These are phyloP conservation scores for Colletotrichum sp. DNA, from an alignment of 2,329 filamentous ascomycete genomes.

Conservation along the genomic window DNA sequence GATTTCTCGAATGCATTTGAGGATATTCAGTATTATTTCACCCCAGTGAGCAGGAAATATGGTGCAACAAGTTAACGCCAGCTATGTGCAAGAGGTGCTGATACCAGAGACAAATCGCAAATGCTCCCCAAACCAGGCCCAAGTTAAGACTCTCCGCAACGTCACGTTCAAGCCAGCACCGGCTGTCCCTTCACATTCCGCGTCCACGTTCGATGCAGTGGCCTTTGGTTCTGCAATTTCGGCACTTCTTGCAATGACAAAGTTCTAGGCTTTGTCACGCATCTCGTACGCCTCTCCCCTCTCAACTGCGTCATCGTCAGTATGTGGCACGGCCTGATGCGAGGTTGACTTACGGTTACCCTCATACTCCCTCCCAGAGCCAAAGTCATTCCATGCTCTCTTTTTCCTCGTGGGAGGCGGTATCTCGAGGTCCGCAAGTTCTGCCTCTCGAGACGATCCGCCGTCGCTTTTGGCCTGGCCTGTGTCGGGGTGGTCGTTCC, in stretches of 20 bases:
- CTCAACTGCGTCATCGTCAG: background rate
- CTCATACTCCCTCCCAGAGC: background rate
- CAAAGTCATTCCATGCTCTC: background rate
- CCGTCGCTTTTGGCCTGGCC: background rate
- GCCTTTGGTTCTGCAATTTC: background rate
- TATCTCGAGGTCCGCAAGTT: background rate
- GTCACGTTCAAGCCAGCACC: background rate
- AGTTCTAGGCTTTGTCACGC: background rate
- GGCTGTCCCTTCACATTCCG: background rate
- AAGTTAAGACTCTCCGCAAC: background rate
- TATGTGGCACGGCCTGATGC: too few relatives aligned
- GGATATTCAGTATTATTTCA: background rate
- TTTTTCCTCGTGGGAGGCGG: background rate
- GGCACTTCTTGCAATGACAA: background rate
- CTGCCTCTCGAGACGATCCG: background rate
- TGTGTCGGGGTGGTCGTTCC: background rate
- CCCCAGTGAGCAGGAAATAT: background rate
- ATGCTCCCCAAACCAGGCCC: background rate
- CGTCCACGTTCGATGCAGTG: background rate
- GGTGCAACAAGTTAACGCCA: background rate
- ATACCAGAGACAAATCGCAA: background rate
- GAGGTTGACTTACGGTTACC: background rate
- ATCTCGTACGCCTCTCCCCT: slow-evolving; percentile 6
- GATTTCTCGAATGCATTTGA: background rate
- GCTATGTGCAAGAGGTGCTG: background rate